Evolutionary conservation across 2,329 filamentous ascomycete genomes (phyloP), one percentile per base, ranked within the genome.

Genomic region (Aspergillus oerlinghausenensis): DNA sequence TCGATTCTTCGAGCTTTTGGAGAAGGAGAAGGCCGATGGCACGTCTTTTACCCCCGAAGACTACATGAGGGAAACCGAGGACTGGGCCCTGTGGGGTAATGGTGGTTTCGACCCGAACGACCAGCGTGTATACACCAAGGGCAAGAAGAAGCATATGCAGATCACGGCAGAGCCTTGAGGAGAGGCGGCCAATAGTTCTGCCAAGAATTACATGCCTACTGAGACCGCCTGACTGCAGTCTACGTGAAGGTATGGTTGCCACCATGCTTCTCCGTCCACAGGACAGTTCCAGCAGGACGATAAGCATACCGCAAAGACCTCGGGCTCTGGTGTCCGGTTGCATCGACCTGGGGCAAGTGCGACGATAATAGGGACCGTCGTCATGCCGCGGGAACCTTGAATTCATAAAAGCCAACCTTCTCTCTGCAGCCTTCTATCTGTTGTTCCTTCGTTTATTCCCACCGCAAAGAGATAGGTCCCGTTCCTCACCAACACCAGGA

Each of bases 21-120:
- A 96, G 73, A 83, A 85, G 70, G 73, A 76, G 54, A 72, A 75
- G 57, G 62, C 62, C 5, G 68, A 73, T 17, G 84, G 89, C 35
- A 84, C 83, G 19, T 83, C 89, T 11, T 97, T 95, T 80, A 81
- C 78, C 8, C 92, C 93, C 0, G 91, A 96, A 75, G 92, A 97
- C 70, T 97, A 97, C 75, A 89, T 96, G 80, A 89, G 87, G 3
- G 81, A 88, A 63, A 97, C 92, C 40, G 90, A 92, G 0, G 91
- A 96, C 70, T 97, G 93, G 94, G 93, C 93, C 9, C 85, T 88
- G 19, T 97, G 92, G 91, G 94, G 93, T 0, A 90, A 92, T 63
- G 93, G 93, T 1, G 94, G 93, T 0, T 97, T 97, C 71, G 91
- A 97, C 76, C 93, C 93, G 0, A 82, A 89, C 50, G 94, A 97